Evolutionary conservation across 1,139 yeast species (phyloP).

Genomic region (Saccharomyces uvarum): DNA sequence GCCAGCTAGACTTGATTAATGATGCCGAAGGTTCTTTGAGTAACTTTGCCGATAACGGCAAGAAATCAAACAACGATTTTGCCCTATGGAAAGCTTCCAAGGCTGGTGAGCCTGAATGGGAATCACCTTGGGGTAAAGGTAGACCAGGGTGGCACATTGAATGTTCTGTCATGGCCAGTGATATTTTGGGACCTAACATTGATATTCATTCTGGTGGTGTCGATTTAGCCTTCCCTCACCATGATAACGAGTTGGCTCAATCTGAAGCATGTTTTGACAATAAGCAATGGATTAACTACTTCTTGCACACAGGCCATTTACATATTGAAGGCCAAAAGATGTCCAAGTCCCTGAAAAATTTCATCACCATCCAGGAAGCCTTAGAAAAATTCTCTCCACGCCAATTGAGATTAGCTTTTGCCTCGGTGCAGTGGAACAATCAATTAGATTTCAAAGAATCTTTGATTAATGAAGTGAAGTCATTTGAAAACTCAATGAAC

Average conservation of each 20-base stretch:
- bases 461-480: conserved; percentile 64
- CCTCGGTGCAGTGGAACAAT: conserved; percentile 84
- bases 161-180: conserved; percentile 97
- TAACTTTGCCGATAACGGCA: conserved; percentile 44
- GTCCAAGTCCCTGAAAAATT: conserved; percentile 91
- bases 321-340: conserved; percentile 97
- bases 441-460: conserved; percentile 87
- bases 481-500: conserved; percentile 63
- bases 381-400: conserved; percentile 61
- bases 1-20: conserved; percentile 72
- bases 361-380: conserved; percentile 91
- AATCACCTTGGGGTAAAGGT: conserved; percentile 92
- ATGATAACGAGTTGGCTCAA: conserved; percentile 96
- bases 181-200: conserved; percentile 70
- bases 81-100: conserved; percentile 96
- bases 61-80: conserved; percentile 75
- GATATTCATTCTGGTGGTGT: conserved; percentile 97
- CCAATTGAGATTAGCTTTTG: conserved; percentile 84
- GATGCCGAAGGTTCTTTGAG: conserved; percentile 94
- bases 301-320: conserved; percentile 92
- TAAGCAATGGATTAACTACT: conserved; percentile 93
- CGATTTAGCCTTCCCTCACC: conserved; percentile 98
- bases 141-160: conserved; percentile 99
- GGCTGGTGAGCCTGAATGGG: conserved; percentile 97
- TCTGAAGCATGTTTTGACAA: conserved; percentile 87